Conservation (phyloP, 1,139 yeast genomes). For the Suhomyces bokatorum region DNA sequence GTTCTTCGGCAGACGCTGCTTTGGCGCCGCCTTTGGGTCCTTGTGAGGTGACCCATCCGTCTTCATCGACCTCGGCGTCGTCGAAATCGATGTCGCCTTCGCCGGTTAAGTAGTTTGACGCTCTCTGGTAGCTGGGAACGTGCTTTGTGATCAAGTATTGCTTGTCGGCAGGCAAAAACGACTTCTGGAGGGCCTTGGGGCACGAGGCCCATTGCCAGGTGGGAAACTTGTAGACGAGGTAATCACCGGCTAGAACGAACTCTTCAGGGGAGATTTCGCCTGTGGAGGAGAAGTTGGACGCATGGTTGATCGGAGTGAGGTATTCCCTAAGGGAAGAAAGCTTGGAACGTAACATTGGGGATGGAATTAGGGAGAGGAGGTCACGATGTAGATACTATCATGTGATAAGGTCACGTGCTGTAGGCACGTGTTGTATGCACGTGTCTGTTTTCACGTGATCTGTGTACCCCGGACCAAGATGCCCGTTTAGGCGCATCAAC, state of each 20-base stretch:
- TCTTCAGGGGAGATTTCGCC: slow-evolving; percentile 96
- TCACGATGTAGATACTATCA: background rate
- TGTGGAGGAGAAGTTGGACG: slow-evolving; percentile 75
- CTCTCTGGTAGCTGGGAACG: slow-evolving; percentile 83
- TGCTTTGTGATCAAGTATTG: slow-evolving; percentile 85
- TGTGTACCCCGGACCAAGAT: too few relatives aligned
- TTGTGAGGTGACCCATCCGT: slow-evolving; percentile 55
- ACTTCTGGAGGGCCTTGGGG: slow-evolving; percentile 59
- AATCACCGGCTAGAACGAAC: slow-evolving; percentile 91
- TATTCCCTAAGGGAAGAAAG: slow-evolving; percentile 86
- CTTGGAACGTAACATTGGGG: slow-evolving; percentile 61
- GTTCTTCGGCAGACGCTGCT: slow-evolving; percentile 10
- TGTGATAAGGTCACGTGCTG: background rate
- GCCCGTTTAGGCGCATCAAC: too few relatives aligned
- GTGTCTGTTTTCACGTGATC: too few relatives aligned
- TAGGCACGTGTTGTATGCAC: too few relatives aligned
- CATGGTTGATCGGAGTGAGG: slow-evolving; percentile 83
- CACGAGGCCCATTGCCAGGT: slow-evolving; percentile 94
- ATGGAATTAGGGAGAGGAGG: slow-evolving; percentile 1
- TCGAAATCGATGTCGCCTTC: slow-evolving; percentile 35
- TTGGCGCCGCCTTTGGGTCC: slow-evolving; percentile 6
- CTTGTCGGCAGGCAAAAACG: slow-evolving; percentile 80
- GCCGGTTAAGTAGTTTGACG: slow-evolving; percentile 50
- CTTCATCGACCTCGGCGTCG: slow-evolving; percentile 45
- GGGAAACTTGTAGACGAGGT: slow-evolving; percentile 85